Evolutionary conservation across 129 eudicot genomes (phyloP), one percentile per base, ranked within the genome.

Genomic region (Erigeron canadensis): DNA sequence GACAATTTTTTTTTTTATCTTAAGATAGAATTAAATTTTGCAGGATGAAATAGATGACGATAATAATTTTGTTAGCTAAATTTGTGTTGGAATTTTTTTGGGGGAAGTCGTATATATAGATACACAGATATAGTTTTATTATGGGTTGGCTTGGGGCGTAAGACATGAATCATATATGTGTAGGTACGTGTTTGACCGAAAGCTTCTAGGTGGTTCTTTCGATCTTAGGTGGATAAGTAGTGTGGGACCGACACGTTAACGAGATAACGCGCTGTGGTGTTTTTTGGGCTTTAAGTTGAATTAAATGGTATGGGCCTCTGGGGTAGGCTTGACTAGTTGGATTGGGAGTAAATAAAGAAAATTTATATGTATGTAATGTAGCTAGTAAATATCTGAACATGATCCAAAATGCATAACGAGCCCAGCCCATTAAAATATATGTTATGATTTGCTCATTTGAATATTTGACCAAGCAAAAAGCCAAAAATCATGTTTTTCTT

Each of bases 181-280:
- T 70, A n/a, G n/a, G 34, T 28, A 28, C 13, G n/a, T 39, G 51
- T n/a, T 41, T 42, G 75, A 67, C 51, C 4, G 40, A 50, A 67
- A 60, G 69, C 84, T 72, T 79, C 84, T 75, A 54, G 75, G 19
- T 41, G 46, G 44, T 83, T 83, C 72, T 47, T 74, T 51, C 47
- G 44, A 22, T 50, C 34, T 40, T 9, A 69, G 64, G 56, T 5
- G 65, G 37, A 61, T 41, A 37, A 53, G 2, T 71, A 68, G 60
- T 43, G 7, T 66, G 67, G 70, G 57, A 4, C 75, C 73, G 76
- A 74, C 80, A 43, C 68, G 65, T 41, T 21, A 54, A 73, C 72
- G 50, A 62, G 65, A 21, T 21, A 54, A 73, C 72, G 50, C 70
- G 47, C 18, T 5, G 40, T 50, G 63, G 42, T 54, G 17, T 21